Evolutionary conservation across 768 basidiomycete genomes (phyloP).

Genomic region (Tubosaeta sp.): DNA sequence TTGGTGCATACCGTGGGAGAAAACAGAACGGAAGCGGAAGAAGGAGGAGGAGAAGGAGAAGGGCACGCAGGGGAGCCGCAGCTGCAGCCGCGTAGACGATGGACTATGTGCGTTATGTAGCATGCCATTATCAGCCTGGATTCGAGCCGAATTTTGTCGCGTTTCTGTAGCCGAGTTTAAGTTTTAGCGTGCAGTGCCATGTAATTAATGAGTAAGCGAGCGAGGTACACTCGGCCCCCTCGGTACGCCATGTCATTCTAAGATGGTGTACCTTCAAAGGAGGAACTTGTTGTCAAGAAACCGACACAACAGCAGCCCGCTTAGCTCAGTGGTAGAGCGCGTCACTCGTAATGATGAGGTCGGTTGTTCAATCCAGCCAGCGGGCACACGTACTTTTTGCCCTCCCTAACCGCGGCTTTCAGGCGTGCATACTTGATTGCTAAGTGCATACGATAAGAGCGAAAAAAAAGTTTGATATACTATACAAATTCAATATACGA

Average conservation of each 20-base stretch:
- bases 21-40: slow-evolving; percentile 20
- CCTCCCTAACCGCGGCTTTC: background rate
- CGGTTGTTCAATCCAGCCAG: slow-evolving; percentile 39
- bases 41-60: slow-evolving; percentile 13
- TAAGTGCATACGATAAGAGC: background rate
- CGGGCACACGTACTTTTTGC: slow-evolving; percentile 16
- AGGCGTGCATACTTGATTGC: background rate
- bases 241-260: too few species aligned
- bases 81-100: background rate
- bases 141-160: too few species aligned
- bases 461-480: slow-evolving; percentile 11
- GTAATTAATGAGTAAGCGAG: too few species aligned
- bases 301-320: slow-evolving; percentile 13
- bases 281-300: too few species aligned
- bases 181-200: too few species aligned
- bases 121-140: too few species aligned
- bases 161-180: too few species aligned
- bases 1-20: slow-evolving; percentile 12
- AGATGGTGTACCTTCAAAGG: too few species aligned
- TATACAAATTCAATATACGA: slow-evolving; percentile 17
- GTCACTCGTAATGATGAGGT: slow-evolving; percentile 36
- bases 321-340: slow-evolving; percentile 40
- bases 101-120: too few species aligned
- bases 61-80: slow-evolving; percentile 8
- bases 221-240: too few species aligned